A percentile compares a stretch with the other conserved stretches of the same genome.
phyloP scores from a whole-genome alignment of 2,329 filamentous ascomycete species.

The Ceratocystis lukuohia region DNA sequence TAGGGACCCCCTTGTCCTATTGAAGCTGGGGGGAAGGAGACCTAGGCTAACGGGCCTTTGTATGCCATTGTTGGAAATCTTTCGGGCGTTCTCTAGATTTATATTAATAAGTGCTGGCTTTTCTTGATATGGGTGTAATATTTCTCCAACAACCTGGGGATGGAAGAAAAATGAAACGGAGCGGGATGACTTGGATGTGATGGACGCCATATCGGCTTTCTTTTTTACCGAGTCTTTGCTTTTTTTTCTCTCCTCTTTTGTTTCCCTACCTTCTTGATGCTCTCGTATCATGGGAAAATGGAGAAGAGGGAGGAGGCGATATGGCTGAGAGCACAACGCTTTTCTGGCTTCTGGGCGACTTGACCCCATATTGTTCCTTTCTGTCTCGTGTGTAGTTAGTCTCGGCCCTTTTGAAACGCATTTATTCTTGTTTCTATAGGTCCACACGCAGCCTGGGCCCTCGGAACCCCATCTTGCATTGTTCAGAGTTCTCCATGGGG shows the following conservation, averaged over 20 bases:
- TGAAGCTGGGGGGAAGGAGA: neutral
- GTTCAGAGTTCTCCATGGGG: neutral
- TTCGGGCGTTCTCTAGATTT: neutral
- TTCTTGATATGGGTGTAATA: too few species aligned
- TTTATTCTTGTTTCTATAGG: constrained; percentile 4
- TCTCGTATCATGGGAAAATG: too few species aligned
- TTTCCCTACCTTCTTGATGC: too few species aligned
- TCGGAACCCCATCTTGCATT: neutral
- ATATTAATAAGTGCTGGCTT: too few species aligned
- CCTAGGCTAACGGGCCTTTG: neutral
- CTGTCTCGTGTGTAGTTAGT: neutral
- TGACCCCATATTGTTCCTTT: neutral
- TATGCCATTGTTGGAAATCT: neutral
- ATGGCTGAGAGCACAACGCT: too few species aligned
- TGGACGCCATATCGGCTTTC: neutral
- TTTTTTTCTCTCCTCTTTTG: neutral
- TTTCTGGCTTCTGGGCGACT: neutral
- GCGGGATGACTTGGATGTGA: too few species aligned
- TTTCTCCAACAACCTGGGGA: too few species aligned
- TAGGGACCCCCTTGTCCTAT: neutral
- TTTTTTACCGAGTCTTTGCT: neutral
- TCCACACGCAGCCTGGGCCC: neutral
- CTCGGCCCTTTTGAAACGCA: neutral
- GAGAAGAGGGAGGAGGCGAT: too few species aligned
- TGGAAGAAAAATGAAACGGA: too few species aligned